These are phyloP conservation scores for Rhodamnia rubescens DNA, from an alignment of 345 rosid genomes.

Conservation along the genomic window DNA sequence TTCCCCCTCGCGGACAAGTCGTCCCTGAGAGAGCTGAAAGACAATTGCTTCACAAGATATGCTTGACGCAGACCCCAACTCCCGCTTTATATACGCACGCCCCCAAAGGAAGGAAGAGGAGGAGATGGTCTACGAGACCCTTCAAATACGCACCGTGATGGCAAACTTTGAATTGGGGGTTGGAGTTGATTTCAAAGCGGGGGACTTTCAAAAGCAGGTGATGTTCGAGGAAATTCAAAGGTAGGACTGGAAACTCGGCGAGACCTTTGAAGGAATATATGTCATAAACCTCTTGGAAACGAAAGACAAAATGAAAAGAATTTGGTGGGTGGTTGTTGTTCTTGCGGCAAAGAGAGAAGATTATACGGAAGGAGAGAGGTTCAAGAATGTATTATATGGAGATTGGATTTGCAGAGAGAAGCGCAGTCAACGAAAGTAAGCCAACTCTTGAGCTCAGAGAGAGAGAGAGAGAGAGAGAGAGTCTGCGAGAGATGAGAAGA, in stretches of 20 bases:
- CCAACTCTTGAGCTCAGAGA: neutral
- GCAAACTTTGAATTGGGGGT: neutral
- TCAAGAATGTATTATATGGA: neutral
- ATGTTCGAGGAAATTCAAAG: neutral
- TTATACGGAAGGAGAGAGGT: neutral
- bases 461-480: neutral
- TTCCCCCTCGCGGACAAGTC: neutral
- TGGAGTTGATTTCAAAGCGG: neutral
- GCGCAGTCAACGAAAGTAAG: conserved; percentile 25
- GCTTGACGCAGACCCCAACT: neutral
- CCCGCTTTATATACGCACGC: neutral
- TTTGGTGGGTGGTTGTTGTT: neutral
- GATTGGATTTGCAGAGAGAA: neutral
- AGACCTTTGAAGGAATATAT: neutral
- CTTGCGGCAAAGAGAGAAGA: neutral
- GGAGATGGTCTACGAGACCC: neutral
- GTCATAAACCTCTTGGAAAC: neutral
- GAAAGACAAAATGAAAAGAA: neutral
- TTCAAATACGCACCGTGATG: neutral
- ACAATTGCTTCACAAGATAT: neutral
- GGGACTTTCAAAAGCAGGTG: neutral
- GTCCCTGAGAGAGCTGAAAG: neutral
- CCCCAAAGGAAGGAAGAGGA: neutral
- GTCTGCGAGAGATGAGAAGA: neutral
- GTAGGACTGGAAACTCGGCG: neutral